phyloP scores from a whole-genome alignment of 2,329 filamentous ascomycete species.

The Reticulascus tulasneorum region DNA sequence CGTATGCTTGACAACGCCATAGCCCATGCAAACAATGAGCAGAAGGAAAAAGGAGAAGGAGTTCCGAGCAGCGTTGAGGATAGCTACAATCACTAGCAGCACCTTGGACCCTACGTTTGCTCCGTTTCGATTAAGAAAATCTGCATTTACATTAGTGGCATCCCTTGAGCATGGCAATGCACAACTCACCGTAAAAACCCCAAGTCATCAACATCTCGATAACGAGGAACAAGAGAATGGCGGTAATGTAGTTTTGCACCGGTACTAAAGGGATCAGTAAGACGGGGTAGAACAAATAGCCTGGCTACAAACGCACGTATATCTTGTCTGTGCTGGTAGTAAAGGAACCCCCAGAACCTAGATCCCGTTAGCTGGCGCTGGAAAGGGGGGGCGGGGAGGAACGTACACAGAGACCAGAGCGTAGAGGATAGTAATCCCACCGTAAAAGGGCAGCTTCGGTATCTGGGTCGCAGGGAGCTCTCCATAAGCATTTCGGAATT shows the following conservation, averaged over 20 bases:
- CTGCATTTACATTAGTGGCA: conserved; percentile 44
- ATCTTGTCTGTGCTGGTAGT: conserved; percentile 89
- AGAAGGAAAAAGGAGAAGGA: conserved; percentile 98
- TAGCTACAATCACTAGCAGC: conserved; percentile 84
- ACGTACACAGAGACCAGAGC: conserved; percentile 72
- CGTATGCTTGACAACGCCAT: conserved; percentile 92
- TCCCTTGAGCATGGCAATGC: not conserved
- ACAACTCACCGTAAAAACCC: conserved; percentile 78
- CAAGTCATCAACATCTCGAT: conserved; percentile 98
- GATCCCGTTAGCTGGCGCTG: conserved; percentile 16
- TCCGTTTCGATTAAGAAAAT: conserved; percentile 89
- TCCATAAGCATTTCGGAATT: conserved; percentile 94
- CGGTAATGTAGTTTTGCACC: conserved; percentile 98
- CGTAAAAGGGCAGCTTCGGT: conserved; percentile 95
- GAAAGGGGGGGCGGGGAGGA: not conserved
- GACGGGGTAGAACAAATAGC: not conserved
- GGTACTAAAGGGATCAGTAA: conserved; percentile 54
- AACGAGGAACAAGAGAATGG: conserved; percentile 89
- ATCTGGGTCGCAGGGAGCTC: conserved; percentile 95
- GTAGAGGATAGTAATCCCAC: conserved; percentile 89
- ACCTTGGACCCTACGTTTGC: conserved; percentile 79
- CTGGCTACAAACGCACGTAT: conserved; percentile 58
- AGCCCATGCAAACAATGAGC: conserved; percentile 98
- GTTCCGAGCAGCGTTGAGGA: conserved; percentile 90
- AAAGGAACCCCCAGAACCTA: conserved; percentile 89